Evolutionary conservation across 2,329 filamentous ascomycete species (phyloP), one percentile per base, ranked within the genome.

Genomic region (Botrytis hyacinthi): DNA sequence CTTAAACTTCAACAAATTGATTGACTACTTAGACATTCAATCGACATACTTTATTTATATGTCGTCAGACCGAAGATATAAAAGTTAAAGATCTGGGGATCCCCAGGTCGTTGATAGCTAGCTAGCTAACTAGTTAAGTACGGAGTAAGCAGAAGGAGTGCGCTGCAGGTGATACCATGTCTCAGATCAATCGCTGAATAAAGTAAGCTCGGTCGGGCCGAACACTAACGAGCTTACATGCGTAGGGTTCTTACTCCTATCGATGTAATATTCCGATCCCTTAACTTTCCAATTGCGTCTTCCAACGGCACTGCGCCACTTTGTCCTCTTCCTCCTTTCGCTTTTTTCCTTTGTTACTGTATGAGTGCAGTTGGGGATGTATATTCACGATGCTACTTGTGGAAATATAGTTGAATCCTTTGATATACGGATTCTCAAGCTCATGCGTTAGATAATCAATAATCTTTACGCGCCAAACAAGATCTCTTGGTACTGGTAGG

Each of bases 171-270:
- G 22, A 14, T 16, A 8, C 7, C 32, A 61, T 48, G n/a, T 65
- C 42, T 66, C 44, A 35, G 29, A 66, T 66, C 44, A 32, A 48
- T 48, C 63, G 12, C 20, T 26, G 32, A 48, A 65, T 48, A 35
- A 22, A 35, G 42, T 29, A n/a, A 37, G 7, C 32, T 48, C 20
- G 63, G 44, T 51, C 20, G 44, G 22, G 61, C 37, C 29, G 42
- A 37, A 48, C 22, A 67, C 9, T 63, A 44, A 63, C 37, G 37
- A 62, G 35, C 60, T 42, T 37, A 37, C 10, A 37, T 35, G 20
- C 6, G 29, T 48, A 66, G 44, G 44, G 32, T 54, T 66, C 63
- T 51, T n/a, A 54, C 65, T 67, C 32, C 65, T 40, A 46, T 63
- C 14, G 14, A 40, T 62, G 12, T 42, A 16, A 40, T 62, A 26